phyloP scores from a whole-genome alignment of 1,284 basidiomycete genomes.

The Trametes versicolor region DNA sequence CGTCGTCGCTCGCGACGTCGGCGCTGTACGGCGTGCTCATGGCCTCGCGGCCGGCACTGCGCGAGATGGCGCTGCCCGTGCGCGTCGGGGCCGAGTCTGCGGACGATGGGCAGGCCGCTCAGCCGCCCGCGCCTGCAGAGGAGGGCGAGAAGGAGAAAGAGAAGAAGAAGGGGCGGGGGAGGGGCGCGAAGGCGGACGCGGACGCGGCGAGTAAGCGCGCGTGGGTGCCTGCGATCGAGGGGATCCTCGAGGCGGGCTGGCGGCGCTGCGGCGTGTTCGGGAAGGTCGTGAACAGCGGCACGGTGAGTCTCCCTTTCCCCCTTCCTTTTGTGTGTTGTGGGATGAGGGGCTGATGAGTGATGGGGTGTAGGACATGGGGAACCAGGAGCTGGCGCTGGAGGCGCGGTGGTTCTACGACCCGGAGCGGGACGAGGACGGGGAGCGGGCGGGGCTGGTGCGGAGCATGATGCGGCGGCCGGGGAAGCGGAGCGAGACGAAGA shows the following conservation, averaged over 20 bases:
- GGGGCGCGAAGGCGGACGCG: conserved; percentile 26
- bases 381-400: conserved; percentile 62
- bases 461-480: conserved; percentile 79
- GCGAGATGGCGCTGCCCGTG: conserved; percentile 29
- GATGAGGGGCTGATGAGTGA: conserved; percentile 10
- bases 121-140: conserved; percentile 43
- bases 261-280: conserved; percentile 69
- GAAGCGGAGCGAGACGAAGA: conserved; percentile 78
- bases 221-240: conserved; percentile 59
- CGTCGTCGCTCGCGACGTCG: conserved; percentile 69
- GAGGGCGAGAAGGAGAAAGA: conserved; percentile 8
- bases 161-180: not conserved
- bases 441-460: conserved; percentile 69
- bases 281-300: conserved; percentile 71
- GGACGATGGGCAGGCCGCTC: conserved; percentile 39
- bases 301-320: conserved; percentile 48
- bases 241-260: conserved; percentile 61
- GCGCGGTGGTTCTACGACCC: conserved; percentile 83
- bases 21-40: conserved; percentile 62
- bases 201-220: conserved; percentile 43
- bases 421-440: conserved; percentile 72
- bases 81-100: not conserved
- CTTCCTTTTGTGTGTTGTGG: not conserved
- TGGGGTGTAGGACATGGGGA: conserved; percentile 55
- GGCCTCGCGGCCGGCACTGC: conserved; percentile 61